Evolutionary conservation across 2,329 filamentous ascomycete genomes (phyloP).

Genomic region (Akanthomyces uredinophilus): DNA sequence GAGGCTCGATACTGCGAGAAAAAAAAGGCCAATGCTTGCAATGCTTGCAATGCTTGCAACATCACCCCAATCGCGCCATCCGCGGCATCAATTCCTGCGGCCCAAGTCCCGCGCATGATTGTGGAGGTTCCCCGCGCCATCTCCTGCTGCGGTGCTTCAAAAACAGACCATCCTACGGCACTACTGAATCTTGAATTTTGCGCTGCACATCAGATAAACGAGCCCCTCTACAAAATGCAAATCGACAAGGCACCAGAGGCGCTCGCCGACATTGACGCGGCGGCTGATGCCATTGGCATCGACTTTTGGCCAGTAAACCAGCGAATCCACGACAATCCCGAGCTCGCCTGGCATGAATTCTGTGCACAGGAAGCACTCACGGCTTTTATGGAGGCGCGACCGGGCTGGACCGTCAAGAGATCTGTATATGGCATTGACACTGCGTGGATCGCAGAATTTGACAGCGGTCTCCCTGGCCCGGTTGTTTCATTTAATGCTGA

Average conservation of each 20-base stretch:
- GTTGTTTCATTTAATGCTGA: constrained; percentile 39
- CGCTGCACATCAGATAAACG: background rate
- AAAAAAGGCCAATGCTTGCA: background rate
- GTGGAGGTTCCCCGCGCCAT: background rate
- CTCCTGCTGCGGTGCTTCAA: too few species aligned
- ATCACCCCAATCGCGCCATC: background rate
- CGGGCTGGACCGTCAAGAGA: constrained; percentile 34
- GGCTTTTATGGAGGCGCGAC: constrained; percentile 28
- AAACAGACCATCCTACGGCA: background rate
- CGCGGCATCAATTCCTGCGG: background rate
- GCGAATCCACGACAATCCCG: constrained; percentile 39
- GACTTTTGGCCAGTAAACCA: constrained; percentile 32
- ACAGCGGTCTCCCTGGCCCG: constrained; percentile 31
- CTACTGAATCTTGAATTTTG: background rate
- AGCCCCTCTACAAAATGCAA: background rate
- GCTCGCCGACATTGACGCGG: constrained; percentile 28
- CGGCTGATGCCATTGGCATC: constrained; percentile 16
- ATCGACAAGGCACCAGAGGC: background rate
- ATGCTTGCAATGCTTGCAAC: background rate
- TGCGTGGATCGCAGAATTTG: constrained; percentile 38
- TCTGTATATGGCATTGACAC: constrained; percentile 39
- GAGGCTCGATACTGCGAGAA: background rate
- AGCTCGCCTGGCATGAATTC: constrained; percentile 37
- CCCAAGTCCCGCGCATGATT: background rate
- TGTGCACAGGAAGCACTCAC: constrained; percentile 38